Evolutionary conservation across 192 early-diverging fungal species (phyloP), one percentile per base, ranked within the genome.

Genomic region (Mortierella antarctica): DNA sequence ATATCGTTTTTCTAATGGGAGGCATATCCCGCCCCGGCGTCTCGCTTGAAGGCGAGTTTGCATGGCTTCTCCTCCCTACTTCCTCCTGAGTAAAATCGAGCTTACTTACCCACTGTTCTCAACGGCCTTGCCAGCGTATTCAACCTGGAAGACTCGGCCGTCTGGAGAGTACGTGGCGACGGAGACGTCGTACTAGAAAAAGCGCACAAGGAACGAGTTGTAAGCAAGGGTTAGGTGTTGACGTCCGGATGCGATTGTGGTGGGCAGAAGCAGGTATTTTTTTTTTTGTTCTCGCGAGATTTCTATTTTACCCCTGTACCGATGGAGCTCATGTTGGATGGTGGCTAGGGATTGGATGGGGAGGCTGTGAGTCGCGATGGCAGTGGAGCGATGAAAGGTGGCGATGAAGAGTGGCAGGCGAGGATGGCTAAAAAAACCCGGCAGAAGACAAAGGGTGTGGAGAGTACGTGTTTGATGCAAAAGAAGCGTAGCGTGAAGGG

Each of bases 161-260:
- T 99, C 98, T 44, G 97, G 97, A 45, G 98, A 98, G 83, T 99
- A 99, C 42, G 98, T 99, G 76, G 96, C 96, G 47, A 96, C 93
- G 41, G 96, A 97, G 58, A 99, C 88, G 86, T 99, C 98, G 80
- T 99, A 99, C 93, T 95, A 87, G 44, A 60, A 7, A 69, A 87
- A 89, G 40, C 5, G 45, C 12, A 13, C 14, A 55, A 15, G 21
- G 6, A 21, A 62, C 21, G 15, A 46, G 60, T 11, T 11, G 44
- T 54, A 23, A 39, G 5, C 21, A 18, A 56, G 54, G 8, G 20
- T 31, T 31, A 31, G 31, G 31, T 56, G 54, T 14, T 4, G 53
- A 15, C 8, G 53, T 20, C 3, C 3, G 7, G 14, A 18, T 18
- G 53, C 15, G 15, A 55, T 58, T 58, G 20, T 55, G n/a, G 4